Evolutionary conservation across 2,329 filamentous ascomycete genomes (phyloP), one percentile per base, ranked within the genome.

Genomic region (Fusarium paranaense): DNA sequence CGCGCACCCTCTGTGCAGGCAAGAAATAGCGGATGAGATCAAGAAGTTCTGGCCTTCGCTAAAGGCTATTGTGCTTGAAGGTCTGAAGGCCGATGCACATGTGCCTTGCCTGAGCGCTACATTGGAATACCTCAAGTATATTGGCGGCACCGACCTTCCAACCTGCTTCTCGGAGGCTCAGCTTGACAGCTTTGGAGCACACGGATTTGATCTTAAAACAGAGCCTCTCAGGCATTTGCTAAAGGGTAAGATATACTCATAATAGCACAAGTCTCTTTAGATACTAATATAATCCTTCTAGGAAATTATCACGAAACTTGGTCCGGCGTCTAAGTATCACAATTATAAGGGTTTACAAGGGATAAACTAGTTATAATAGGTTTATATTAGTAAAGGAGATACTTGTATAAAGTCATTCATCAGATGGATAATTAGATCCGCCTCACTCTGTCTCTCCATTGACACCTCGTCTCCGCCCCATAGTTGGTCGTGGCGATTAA

Each of bases 161-260:
- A 93, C 91, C 5, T 87, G 88, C 66, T 93, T 94, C 78, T 91
- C 92, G 83, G 91, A 94, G 81, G 91, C 91, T 0, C 87, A 94
- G 82, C 82, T 94, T 79, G 91, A 94, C 78, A 93, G 90, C 77
- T 94, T 94, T 78, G 92, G 92, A 0, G 86, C 87, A 40, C 91
- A 94, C 32, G 68, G 64, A 1, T 72, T 64, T 60, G 70, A 72
- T 35, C 58, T 70, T 6, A 70, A 70, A 50, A 58, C 64, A 6
- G 67, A 70, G 11, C 67, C 67, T 13, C 14, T 68, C 2, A 45
- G 64, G 13, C 67, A 68, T 45, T 27, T 70, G 2, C 1, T 68
- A 2, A 70, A 70, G 54, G 62, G 62, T 65, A 30, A 60, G 54
- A 27, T n/a, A 25, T 40, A 25, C n/a, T 59, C 13, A 14, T 18